A percentile compares a stretch with the other conserved stretches of the same genome.
Evolutionary conservation across 2,329 filamentous ascomycete genomes (phyloP).

Genomic region (Botrytis medusae): DNA sequence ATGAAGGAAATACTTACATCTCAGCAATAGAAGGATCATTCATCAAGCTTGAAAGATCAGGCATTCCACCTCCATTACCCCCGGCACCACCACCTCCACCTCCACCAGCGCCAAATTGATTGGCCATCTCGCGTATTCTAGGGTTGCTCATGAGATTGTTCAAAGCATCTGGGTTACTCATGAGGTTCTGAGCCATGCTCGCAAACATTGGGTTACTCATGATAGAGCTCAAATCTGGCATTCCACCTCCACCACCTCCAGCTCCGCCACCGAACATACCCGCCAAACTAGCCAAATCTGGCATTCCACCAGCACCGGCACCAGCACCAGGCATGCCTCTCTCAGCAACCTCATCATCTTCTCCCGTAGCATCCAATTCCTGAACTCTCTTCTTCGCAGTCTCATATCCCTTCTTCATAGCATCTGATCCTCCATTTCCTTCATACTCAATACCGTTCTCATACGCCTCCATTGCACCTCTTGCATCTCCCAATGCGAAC

Average conservation of each 20-base stretch:
- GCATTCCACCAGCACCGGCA: constrained; percentile 61
- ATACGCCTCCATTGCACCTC: constrained; percentile 94
- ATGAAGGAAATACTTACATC: constrained; percentile 64
- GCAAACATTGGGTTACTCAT: constrained; percentile 99
- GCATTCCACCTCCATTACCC: constrained; percentile 68
- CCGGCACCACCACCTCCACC: constrained; percentile 55
- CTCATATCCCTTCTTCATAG: constrained; percentile 96
- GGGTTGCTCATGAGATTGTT: constrained; percentile 94
- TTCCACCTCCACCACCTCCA: constrained; percentile 66
- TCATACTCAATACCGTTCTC: constrained; percentile 89
- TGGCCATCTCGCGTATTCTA: constrained; percentile 80
- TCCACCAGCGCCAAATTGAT: constrained; percentile 64
- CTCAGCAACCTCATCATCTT: constrained; percentile 51
- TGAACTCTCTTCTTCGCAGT: constrained; percentile 86
- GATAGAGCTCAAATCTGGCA: constrained; percentile 83
- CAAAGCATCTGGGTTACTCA: constrained; percentile 95
- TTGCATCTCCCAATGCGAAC: constrained; percentile 87
- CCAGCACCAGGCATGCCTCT: constrained; percentile 50
- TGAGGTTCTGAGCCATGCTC: constrained; percentile 93
- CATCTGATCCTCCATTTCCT: constrained; percentile 89
- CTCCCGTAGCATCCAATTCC: constrained; percentile 62
- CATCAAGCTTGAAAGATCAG: constrained; percentile 83
- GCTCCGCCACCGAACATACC: constrained; percentile 64
- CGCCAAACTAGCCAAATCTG: constrained; percentile 68
- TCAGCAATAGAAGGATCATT: constrained; percentile 88